Percentiles rank a stretch among this genome's conserved stretches.
Evolutionary conservation across 2,329 filamentous ascomycete genomes (phyloP).

Genomic region (Trichoderma sp.): DNA sequence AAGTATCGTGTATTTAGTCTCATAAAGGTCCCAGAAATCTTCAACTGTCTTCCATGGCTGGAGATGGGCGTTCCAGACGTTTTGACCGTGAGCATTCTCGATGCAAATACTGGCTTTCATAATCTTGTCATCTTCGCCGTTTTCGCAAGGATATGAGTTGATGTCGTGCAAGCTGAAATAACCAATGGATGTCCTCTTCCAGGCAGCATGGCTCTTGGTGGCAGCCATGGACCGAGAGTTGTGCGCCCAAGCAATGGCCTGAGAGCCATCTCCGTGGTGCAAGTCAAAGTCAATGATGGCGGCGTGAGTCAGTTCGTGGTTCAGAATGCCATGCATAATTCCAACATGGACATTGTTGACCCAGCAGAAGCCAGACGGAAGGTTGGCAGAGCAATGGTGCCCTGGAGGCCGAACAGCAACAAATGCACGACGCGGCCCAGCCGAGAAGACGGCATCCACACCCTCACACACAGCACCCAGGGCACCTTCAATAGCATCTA

Average conservation of each 20-base stretch:
- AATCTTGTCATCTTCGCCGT: conserved; percentile 89
- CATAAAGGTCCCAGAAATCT: conserved; percentile 89
- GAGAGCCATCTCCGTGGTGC: conserved; percentile 93
- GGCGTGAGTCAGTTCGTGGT: conserved; percentile 85
- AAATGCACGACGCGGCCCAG: conserved; percentile 73
- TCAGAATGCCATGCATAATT: conserved; percentile 83
- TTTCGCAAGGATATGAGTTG: conserved; percentile 96
- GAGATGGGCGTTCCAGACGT: conserved; percentile 93
- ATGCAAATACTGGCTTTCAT: conserved; percentile 92
- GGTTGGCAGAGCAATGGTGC: conserved; percentile 87
- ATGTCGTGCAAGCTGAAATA: conserved; percentile 98
- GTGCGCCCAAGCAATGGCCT: conserved; percentile 87
- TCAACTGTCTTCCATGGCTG: conserved; percentile 77
- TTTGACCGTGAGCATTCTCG: conserved; percentile 90
- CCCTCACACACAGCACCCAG: conserved; percentile 92
- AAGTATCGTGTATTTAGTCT: conserved; percentile 70
- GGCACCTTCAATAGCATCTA: conserved; percentile 84
- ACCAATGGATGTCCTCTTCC: conserved; percentile 84
- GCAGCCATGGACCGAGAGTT: conserved; percentile 65
- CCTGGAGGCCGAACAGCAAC: conserved; percentile 90
- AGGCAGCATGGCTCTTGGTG: conserved; percentile 67
- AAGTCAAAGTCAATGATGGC: conserved; percentile 92
- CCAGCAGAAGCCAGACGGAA: conserved; percentile 97
- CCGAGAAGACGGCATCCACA: conserved; percentile 75
- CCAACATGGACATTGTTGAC: conserved; percentile 97